Evolutionary conservation across 2,329 filamentous ascomycete genomes (phyloP), one percentile per base, ranked within the genome.

Genomic region (Exophiala sideris): DNA sequence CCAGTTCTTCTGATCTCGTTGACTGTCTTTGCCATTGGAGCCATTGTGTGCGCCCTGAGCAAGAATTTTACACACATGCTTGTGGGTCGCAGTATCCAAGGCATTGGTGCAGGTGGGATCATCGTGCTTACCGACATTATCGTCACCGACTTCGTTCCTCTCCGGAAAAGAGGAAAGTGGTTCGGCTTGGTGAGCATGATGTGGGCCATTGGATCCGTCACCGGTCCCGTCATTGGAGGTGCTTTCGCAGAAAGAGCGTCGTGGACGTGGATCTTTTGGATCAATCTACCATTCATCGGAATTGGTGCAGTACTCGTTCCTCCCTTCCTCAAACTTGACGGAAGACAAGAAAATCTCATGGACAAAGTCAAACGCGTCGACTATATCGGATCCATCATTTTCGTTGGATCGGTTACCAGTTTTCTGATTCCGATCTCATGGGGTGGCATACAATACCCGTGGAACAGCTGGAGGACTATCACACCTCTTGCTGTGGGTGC

Each of bases 251-350:
- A 62, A 18, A 18, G 81, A 58, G 12, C 12, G 24, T 10, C 18
- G 41, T 20, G 21, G 8, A 14, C 32, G 33, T 18, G 34, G 44
- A 29, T 46, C 0, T 85, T 85, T 60, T 63, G 79, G 0, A 74
- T 76, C 4, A 82, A 86, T 66, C 71, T 76, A 1, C 83, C 82
- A 0, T 68, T 82, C 14, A 75, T 80, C 12, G 52, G 76, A 0
- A 21, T 80, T 2, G 80, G 81, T 9, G 74, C 78, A 8, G 12
- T 75, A 1, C 69, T 82, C 3, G 75, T 81, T 1, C 36, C 67
- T 21, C 20, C 29, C 16, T 49, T 42, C 12, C 46, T 24, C 2
- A 14, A 36, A 11, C 14, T 39, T 16, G 33, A 39, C 16, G 24
- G 14, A 48, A 20, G 33, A 53, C 14, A 46, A 38, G 24, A n/a